Percentiles rank a stretch among this genome's conserved stretches.
Evolutionary conservation across 2,329 filamentous ascomycete genomes (phyloP).

Genomic region (Endoconidiophora laricicola): DNA sequence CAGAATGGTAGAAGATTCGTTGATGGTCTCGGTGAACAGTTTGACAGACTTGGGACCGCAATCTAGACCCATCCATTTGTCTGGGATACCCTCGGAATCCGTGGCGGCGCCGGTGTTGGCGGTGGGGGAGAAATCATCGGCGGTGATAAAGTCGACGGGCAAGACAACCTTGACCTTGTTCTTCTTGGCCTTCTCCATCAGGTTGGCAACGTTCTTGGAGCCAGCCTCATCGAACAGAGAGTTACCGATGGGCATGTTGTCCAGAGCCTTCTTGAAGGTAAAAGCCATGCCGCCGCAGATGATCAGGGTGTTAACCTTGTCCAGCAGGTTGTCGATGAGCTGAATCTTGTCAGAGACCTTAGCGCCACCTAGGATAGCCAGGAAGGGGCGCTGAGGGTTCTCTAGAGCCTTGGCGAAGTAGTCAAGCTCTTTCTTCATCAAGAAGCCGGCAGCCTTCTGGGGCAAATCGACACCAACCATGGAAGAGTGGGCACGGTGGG

Average conservation of each 20-base stretch:
- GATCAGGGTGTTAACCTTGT: constrained; percentile 93
- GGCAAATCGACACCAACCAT: constrained; percentile 96
- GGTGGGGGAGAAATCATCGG: constrained; percentile 82
- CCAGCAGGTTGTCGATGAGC: constrained; percentile 95
- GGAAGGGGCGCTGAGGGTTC: constrained; percentile 83
- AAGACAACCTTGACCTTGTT: constrained; percentile 92
- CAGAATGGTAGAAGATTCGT: constrained; percentile 83
- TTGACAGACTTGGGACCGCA: constrained; percentile 77
- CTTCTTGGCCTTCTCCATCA: constrained; percentile 91
- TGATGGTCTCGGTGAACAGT: constrained; percentile 76
- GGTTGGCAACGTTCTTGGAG: constrained; percentile 71
- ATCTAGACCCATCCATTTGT: constrained; percentile 97
- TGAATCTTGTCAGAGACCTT: constrained; percentile 99
- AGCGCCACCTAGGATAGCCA: constrained; percentile 92
- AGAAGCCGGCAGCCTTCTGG: constrained; percentile 93
- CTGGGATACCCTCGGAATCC: constrained; percentile 71
- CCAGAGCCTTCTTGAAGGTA: constrained; percentile 99
- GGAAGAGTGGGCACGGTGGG: constrained; percentile 95
- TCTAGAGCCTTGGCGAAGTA: constrained; percentile 98
- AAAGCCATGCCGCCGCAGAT: constrained; percentile 98
- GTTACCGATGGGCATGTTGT: constrained; percentile 76
- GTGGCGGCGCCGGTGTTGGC: constrained; percentile 68
- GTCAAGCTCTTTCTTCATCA: constrained; percentile 99
- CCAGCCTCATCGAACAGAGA: constrained; percentile 89
- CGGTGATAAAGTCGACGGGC: constrained; percentile 87